These are phyloP conservation scores for Pyracantha coccinea DNA, from an alignment of 331 rosid genomes.

Conservation along the genomic window DNA sequence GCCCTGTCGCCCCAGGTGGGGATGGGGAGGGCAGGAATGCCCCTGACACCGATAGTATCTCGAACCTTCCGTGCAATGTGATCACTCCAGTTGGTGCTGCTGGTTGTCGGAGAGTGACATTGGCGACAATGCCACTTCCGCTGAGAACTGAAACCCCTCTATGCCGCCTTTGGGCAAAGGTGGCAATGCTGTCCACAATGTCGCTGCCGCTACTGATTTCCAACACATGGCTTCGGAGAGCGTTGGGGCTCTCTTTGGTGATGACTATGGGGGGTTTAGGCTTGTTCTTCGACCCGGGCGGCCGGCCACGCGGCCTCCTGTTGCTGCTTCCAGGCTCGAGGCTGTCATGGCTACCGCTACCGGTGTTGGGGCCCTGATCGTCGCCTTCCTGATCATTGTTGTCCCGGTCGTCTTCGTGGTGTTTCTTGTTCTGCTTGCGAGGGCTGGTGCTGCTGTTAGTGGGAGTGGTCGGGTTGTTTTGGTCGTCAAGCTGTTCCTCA, in stretches of 20 bases:
- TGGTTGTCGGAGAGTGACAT: constrained; percentile 71
- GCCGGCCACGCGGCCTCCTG: constrained; percentile 83
- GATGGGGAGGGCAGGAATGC: constrained; percentile 80
- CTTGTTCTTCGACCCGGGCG: constrained; percentile 83
- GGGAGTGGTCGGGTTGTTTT: constrained; percentile 17
- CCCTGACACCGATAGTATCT: constrained; percentile 66
- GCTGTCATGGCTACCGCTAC: constrained; percentile 21
- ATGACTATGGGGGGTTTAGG: constrained; percentile 65
- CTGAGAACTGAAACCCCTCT: constrained; percentile 78
- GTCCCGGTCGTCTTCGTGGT: constrained; percentile 34
- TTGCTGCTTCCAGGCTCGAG: constrained; percentile 50
- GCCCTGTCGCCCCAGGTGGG: constrained; percentile 67
- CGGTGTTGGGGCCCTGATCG: constrained; percentile 19
- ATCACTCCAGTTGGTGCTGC: constrained; percentile 54
- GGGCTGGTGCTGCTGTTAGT: constrained; percentile 34
- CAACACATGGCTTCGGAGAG: constrained; percentile 76
- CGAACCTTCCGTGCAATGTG: constrained; percentile 60
- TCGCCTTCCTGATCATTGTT: constrained; percentile 16
- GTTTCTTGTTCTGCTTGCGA: constrained; percentile 17
- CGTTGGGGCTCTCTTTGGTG: constrained; percentile 74
- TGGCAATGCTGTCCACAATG: constrained; percentile 48
- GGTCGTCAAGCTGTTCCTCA: constrained; percentile 14
- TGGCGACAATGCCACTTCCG: constrained; percentile 65
- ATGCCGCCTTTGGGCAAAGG: constrained; percentile 66
- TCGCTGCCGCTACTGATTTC: constrained; percentile 69